Conservation (phyloP, 306 rosid species). For the Citrullus colocynthis region DNA sequence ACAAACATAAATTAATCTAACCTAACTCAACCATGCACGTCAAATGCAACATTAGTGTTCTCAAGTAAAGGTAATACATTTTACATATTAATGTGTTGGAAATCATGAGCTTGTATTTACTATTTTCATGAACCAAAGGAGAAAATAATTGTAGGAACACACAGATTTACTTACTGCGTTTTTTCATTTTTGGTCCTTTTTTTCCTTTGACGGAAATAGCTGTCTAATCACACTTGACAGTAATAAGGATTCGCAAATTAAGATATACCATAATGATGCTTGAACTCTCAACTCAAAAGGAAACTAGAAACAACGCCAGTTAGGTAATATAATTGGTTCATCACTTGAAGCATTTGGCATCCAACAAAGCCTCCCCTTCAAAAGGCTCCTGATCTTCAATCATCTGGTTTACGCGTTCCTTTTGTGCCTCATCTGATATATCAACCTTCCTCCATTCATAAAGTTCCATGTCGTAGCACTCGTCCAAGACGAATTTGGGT, state of each 20-base stretch:
- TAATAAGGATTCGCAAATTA: not conserved
- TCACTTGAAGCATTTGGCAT: constrained; percentile 7
- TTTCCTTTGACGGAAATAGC: not conserved
- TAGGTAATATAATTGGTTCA: not conserved
- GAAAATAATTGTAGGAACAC: not conserved
- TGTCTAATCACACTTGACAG: not conserved
- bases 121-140: not conserved
- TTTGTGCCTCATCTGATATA: not conserved
- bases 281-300: not conserved
- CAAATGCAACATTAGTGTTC: too few relatives aligned
- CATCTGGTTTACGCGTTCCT: not conserved
- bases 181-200: not conserved
- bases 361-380: constrained; percentile 4
- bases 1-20: too few relatives aligned
- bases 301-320: not conserved
- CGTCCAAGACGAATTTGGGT: constrained; percentile 57
- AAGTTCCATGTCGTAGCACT: constrained; percentile 92
- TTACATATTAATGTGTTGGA: not conserved
- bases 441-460: constrained; percentile 75
- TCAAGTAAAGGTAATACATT: not conserved
- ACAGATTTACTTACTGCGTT: not conserved
- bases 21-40: too few relatives aligned
- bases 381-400: constrained; percentile 3
- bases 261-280: not conserved
- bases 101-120: not conserved